Conservation (phyloP, 208 protist species). For the Trypanosoma caninum region DNA sequence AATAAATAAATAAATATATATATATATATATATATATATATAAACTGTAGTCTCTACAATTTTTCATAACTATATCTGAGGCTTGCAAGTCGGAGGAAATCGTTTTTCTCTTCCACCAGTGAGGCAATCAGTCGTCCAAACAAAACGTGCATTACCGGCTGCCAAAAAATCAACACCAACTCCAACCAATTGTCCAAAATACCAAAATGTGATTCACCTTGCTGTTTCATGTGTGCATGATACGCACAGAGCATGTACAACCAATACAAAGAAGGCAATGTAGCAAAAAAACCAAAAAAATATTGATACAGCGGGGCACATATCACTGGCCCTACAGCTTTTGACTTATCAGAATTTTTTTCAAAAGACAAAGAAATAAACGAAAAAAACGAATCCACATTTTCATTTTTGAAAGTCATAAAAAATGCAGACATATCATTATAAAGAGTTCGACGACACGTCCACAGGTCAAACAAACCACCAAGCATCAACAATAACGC, state of each 20-base stretch:
- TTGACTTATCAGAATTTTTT: neutral
- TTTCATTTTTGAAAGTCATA: neutral
- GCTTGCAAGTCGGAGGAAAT: constrained; percentile 42
- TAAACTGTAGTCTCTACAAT: constrained; percentile 23
- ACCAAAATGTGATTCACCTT: constrained; percentile 17
- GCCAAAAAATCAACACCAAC: constrained; percentile 58
- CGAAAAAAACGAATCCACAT: neutral
- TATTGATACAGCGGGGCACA: constrained; percentile 15
- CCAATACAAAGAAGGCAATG: constrained; percentile 27
- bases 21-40: neutral
- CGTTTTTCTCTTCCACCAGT: constrained; percentile 36
- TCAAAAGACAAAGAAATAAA: neutral
- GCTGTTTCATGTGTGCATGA: constrained; percentile 11
- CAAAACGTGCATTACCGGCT: constrained; percentile 62
- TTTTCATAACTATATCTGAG: constrained; percentile 75
- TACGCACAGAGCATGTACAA: constrained; percentile 23
- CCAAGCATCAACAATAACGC: constrained; percentile 22
- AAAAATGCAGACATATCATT: constrained; percentile 14
- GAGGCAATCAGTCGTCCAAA: constrained; percentile 41
- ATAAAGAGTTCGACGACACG: constrained; percentile 23
- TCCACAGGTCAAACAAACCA: constrained; percentile 25
- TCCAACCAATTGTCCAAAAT: constrained; percentile 33
- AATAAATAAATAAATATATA: neutral
- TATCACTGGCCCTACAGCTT: neutral
- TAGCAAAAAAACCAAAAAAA: constrained; percentile 13